These are phyloP conservation scores for Bryoglossum gracile DNA, from an alignment of 495 filamentous ascomycete genomes.

Conservation along the genomic window DNA sequence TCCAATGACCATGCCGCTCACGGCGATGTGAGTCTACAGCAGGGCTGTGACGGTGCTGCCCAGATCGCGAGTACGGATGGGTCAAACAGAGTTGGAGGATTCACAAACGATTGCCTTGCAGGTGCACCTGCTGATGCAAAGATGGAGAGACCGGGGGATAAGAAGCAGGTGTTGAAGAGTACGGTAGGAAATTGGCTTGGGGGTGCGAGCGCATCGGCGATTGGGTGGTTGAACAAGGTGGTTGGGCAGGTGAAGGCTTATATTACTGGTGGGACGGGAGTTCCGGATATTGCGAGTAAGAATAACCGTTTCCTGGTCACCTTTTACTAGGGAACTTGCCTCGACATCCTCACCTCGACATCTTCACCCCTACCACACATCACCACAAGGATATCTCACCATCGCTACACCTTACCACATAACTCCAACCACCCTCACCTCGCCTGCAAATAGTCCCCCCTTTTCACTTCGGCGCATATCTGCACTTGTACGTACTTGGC, in stretches of 20 bases:
- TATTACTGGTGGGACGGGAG: conserved; percentile 33
- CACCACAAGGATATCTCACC: too few species aligned
- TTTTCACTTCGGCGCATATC: too few species aligned
- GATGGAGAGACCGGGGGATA: conserved; percentile 28
- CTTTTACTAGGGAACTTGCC: conserved; percentile 35
- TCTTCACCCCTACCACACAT: too few species aligned
- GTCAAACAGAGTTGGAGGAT: conserved; percentile 28
- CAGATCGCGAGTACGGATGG: conserved; percentile 35
- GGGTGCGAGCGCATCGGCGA: conserved; percentile 34
- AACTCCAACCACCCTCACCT: too few species aligned
- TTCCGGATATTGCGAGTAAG: conserved; percentile 33
- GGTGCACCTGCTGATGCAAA: conserved; percentile 30
- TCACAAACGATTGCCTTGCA: conserved; percentile 30
- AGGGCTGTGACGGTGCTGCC: conserved; percentile 38
- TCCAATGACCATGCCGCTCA: conserved; percentile 33
- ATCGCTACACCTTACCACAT: too few species aligned
- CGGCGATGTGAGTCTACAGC: conserved; percentile 36
- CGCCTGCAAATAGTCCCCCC: too few species aligned
- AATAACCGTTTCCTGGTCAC: conserved; percentile 35
- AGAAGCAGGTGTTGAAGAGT: conserved; percentile 29
- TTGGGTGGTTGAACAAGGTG: conserved; percentile 31
- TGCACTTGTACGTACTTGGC: too few species aligned
- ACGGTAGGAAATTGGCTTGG: conserved; percentile 38
- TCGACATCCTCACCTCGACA: too few species aligned
- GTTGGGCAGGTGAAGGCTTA: conserved; percentile 33